phyloP scores from a whole-genome alignment of 352 stramenopile genomes.

The Phytophthora tubulina region DNA sequence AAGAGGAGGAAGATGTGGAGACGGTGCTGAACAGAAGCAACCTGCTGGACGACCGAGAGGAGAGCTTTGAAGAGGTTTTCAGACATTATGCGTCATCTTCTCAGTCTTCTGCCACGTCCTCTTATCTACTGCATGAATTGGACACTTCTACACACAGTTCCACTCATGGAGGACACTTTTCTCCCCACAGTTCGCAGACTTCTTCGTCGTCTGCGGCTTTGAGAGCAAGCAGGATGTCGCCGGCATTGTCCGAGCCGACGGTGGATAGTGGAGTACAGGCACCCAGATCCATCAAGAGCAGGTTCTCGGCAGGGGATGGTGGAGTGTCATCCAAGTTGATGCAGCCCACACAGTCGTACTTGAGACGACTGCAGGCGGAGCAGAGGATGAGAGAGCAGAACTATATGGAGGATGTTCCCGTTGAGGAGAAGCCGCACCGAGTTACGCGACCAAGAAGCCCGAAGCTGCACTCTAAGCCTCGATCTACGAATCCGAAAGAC shows the following conservation, averaged over 20 bases:
- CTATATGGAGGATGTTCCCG: constrained; percentile 48
- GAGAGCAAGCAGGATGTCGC: constrained; percentile 13
- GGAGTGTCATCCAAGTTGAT: constrained; percentile 59
- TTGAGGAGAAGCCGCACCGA: constrained; percentile 57
- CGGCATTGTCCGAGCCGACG: not conserved
- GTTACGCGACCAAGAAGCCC: constrained; percentile 67
- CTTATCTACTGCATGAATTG: constrained; percentile 52
- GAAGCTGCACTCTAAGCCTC: constrained; percentile 53
- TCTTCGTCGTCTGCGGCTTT: constrained; percentile 31
- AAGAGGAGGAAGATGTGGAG: constrained; percentile 31
- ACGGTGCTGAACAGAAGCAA: constrained; percentile 44
- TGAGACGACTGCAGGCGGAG: constrained; percentile 68
- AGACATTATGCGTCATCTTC: constrained; percentile 66
- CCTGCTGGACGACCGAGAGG: constrained; percentile 50
- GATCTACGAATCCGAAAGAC: constrained; percentile 52
- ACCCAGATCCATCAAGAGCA: constrained; percentile 16
- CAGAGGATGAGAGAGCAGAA: constrained; percentile 62
- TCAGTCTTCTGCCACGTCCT: constrained; percentile 56
- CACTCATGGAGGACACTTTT: constrained; percentile 35
- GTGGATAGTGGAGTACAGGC: constrained; percentile 4
- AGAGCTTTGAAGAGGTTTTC: constrained; percentile 70
- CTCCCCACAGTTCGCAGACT: constrained; percentile 38
- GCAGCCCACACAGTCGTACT: constrained; percentile 74
- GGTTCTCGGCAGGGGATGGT: constrained; percentile 19
- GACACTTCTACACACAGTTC: constrained; percentile 51